A percentile compares a stretch with the other conserved stretches of the same genome.
Conservation (phyloP, 2,329 filamentous ascomycete genomes). For the Furcasterigmium sp. region DNA sequence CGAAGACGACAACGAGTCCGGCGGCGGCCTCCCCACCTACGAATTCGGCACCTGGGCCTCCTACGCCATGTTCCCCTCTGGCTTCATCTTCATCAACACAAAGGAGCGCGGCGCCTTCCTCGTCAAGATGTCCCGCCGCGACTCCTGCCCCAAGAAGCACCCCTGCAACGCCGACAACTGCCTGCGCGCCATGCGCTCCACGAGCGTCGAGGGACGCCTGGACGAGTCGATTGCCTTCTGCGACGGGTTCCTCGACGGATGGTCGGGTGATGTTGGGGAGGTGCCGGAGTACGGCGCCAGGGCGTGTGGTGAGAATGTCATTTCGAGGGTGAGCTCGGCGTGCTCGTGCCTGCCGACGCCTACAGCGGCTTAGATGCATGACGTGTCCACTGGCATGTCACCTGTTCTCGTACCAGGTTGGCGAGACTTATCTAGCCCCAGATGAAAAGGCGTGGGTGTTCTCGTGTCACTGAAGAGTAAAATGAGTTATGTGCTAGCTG, state of each 20-base stretch:
- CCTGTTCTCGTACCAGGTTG: background rate
- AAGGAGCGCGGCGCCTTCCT: conserved; percentile 10
- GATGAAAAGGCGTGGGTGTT: background rate
- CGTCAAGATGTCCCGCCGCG: conserved; percentile 9
- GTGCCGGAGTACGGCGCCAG: conserved; percentile 5
- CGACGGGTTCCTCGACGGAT: conserved; percentile 3
- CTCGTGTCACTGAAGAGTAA: background rate
- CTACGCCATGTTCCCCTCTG: conserved; percentile 7
- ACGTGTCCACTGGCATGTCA: background rate
- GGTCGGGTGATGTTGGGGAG: conserved; percentile 1
- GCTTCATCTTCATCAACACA: conserved; percentile 11
- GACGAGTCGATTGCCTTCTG: conserved; percentile 10
- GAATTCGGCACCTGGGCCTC: conserved; percentile 8
- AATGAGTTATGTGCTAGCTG: too few relatives aligned
- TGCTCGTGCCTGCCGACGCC: conserved; percentile 18
- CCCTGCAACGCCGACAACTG: conserved; percentile 11
- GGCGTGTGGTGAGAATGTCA: conserved; percentile 11
- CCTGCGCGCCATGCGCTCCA: conserved; percentile 8
- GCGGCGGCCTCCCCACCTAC: conserved; percentile 7
- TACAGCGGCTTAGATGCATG: conserved; percentile 2
- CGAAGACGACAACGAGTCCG: conserved; percentile 10
- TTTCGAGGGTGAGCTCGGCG: conserved; percentile 14
- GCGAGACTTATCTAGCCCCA: background rate
- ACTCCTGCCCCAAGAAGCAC: conserved; percentile 6
- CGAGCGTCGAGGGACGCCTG: conserved; percentile 6